Base-by-base conservation (phyloP, 441 rosid species). In the Rhodomyrtus psidioides region DNA sequence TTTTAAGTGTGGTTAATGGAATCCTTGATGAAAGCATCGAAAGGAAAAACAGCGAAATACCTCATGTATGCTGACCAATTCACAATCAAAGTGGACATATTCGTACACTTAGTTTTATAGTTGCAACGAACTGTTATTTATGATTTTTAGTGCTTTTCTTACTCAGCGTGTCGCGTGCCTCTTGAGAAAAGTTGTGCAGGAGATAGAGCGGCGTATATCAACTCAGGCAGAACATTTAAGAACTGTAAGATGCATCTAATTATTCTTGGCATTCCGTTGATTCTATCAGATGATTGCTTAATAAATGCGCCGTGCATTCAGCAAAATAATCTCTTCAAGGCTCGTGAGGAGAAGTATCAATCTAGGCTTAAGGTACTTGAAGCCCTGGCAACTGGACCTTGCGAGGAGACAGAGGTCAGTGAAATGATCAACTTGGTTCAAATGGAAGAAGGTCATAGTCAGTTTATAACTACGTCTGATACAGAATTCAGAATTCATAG, bases 151-250 rank as follows among this genome's bases (percentile, higher is more conserved):
- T 87, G 55, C 27, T 49, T 56, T 70, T 28, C 49, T 49, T 17
- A 79, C 55, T 79, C 96, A 96, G 98, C 97, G 97, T 82, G 96
- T 93, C 21, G 98, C 95, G 13, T 92, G 93, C 87, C 92, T 96
- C 6, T 74, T 97, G 76, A 93, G 97, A 85, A 96, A 94, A 91
- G 97, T 94, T 6, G 96, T 94, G 87, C 98, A 92, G 89, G 98
- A 97, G 94, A 96, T 97, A 76, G 99, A 94, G 90, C 90, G 98
- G 34, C 97, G 99, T 3, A 94, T 97, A 89, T 95, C 99, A 85
- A 97, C 98, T 84, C 99, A 97, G 90, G 96, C 98, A 70, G 99
- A 96, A 55, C 98, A 95, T 88, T 88, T 96, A 85, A 91, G 98
- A 95, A 96, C 96, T 34, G 99, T 97, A 92, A 89, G 74, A 74